Evolutionary conservation across 495 filamentous ascomycete genomes (phyloP).

Genomic region (Cercophora sp.): DNA sequence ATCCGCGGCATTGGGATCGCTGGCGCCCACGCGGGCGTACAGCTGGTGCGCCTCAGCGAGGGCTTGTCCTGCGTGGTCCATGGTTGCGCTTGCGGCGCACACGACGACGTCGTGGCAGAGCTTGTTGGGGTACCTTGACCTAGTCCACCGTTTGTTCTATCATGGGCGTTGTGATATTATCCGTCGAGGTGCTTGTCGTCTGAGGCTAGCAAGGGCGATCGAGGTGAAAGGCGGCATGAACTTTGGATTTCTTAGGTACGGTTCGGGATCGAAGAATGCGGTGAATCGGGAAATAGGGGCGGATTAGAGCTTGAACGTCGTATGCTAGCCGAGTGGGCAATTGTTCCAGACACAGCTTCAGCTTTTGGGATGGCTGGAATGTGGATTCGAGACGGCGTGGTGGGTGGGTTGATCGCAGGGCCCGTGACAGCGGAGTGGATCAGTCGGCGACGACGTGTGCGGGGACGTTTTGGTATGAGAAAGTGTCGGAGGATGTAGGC

Average conservation of each 20-base stretch:
- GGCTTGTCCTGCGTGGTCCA: slow-evolving; percentile 39
- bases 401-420: background rate
- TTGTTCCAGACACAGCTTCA: too few relatives aligned
- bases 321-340: background rate
- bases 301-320: background rate
- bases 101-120: slow-evolving; percentile 23
- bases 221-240: slow-evolving; percentile 7
- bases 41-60: slow-evolving; percentile 39
- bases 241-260: slow-evolving; percentile 1
- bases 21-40: slow-evolving; percentile 37
- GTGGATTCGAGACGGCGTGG: background rate
- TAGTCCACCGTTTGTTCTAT: too few relatives aligned
- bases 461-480: too few relatives aligned
- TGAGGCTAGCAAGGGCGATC: too few relatives aligned
- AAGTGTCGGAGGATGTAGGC: too few relatives aligned
- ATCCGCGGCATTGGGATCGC: slow-evolving; percentile 16
- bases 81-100: slow-evolving; percentile 21
- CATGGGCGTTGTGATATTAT: background rate
- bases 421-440: background rate
- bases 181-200: background rate
- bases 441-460: background rate
- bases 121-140: too few relatives aligned
- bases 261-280: slow-evolving; percentile 2
- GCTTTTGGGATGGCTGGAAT: background rate
- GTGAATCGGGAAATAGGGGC: background rate